Evolutionary conservation across 2,329 filamentous ascomycete genomes (phyloP), one percentile per base, ranked within the genome.

Genomic region (Ambrosiella xylebori): DNA sequence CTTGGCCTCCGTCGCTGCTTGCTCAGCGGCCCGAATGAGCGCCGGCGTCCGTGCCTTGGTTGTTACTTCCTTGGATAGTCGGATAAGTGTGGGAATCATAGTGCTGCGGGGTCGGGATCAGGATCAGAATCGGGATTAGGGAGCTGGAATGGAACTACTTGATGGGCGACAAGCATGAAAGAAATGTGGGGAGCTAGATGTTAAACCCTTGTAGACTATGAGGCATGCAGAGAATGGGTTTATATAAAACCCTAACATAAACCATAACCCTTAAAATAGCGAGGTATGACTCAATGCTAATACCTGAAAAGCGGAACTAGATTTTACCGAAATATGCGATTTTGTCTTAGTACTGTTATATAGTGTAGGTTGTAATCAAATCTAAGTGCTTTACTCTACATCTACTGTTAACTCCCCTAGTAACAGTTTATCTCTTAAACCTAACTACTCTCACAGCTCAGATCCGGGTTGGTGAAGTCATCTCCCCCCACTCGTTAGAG

Each of bases 21-120:
- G 40, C 19, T 61, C 59, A 12, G 57, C 17, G 8, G 53, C 59
- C 11, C 52, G 52, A 7, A 54, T 17, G 35, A 54, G 12, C 13
- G 52, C 52, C 9, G 19, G 52, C 13, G 52, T 54, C 15, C 52
- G 37, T 11, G 44, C 2, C 44, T 54, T 15, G 39, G n/a, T 27
- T 8, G 52, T 27, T 27, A 27, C 27, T 27, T 27, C 27, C 27
- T 27, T 27, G 27, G 27, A 27, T 27, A 27, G 19, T n/a, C 52
- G 45, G 13, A 55, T 2, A 35, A 44, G 15, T 9, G 52, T 44
- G 36, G 57, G 41, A 11, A 44, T 38, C 57, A 59, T 59, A 1
- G 35, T 38, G 19, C 13, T 36, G 44, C 12, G n/a, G 44, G 12
- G 3, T 8, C 9, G 4, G n/a, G 7, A 47, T 47, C 6, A 47